Conservation (phyloP, 2,329 filamentous ascomycete genomes). For the Calonectria crousiana region DNA sequence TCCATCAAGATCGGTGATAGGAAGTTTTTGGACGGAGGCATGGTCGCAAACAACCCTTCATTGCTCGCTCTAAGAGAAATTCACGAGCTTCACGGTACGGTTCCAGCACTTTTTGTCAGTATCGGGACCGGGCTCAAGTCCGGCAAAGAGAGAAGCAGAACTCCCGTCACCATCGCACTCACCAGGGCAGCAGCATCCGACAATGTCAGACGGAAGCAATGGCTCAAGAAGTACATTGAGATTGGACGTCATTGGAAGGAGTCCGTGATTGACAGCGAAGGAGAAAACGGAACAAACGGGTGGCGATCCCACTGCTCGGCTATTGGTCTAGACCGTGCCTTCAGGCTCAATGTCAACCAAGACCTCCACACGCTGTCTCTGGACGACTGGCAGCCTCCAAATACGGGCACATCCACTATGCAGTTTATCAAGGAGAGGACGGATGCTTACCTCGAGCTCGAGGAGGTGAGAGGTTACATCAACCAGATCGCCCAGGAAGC, state of each 20-base stretch:
- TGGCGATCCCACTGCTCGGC: not conserved
- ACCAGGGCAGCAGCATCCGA: not conserved
- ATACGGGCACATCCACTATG: not conserved
- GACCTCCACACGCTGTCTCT: not conserved
- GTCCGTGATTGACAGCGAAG: conserved; percentile 7
- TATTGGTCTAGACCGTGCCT: not conserved
- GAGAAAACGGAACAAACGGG: not conserved
- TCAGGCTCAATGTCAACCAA: conserved; percentile 10
- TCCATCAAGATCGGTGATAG: not conserved
- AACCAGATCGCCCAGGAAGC: not conserved
- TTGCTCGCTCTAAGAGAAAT: not conserved
- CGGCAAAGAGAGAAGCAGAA: not conserved
- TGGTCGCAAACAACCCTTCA: conserved; percentile 16
- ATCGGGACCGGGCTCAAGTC: conserved; percentile 21
- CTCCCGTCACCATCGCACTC: not conserved
- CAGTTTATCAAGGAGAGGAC: not conserved
- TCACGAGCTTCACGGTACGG: not conserved
- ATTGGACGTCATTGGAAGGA: conserved; percentile 4
- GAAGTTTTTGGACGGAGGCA: not conserved
- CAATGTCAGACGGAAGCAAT: not conserved
- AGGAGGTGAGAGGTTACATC: not conserved
- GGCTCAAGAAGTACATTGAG: not conserved
- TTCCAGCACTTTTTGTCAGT: not conserved
- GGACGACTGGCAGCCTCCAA: conserved; percentile 5
- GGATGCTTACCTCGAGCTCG: not conserved